phyloP scores from a whole-genome alignment of 352 stramenopile species.

The Phytophthora brassicae region DNA sequence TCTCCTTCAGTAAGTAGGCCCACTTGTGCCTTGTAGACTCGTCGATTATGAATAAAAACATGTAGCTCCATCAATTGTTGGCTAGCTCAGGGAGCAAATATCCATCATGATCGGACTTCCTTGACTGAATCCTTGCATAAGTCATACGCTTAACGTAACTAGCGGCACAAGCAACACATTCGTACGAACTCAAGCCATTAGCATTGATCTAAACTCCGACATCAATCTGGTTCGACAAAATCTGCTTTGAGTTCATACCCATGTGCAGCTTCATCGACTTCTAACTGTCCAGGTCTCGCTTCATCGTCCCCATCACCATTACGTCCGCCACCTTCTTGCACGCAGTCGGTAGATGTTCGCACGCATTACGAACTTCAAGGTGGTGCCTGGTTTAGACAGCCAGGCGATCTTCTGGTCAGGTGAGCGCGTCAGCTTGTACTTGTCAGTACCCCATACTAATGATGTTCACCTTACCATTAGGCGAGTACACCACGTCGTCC shows the following conservation, averaged over 20 bases:
- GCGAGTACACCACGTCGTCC: constrained; percentile 14
- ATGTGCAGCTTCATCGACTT: constrained; percentile 17
- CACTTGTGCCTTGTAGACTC: background rate
- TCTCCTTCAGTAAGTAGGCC: background rate
- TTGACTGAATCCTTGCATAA: background rate
- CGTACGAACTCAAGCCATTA: constrained; percentile 9
- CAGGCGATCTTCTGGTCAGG: constrained; percentile 5
- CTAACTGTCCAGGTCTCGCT: background rate
- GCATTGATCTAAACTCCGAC: constrained; percentile 16
- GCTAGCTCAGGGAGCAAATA: background rate
- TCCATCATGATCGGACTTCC: constrained; percentile 10
- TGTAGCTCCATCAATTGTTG: background rate
- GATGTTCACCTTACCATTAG: constrained; percentile 4
- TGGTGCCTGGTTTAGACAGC: constrained; percentile 6
- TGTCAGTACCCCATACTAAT: constrained; percentile 5
- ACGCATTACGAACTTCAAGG: constrained; percentile 8
- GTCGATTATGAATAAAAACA: background rate
- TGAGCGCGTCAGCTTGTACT: constrained; percentile 11
- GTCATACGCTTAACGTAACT: constrained; percentile 11
- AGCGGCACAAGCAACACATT: constrained; percentile 9
- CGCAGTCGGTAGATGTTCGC: constrained; percentile 12
- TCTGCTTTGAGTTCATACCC: constrained; percentile 2
- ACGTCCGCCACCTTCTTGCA: background rate
- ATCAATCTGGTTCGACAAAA: constrained; percentile 5
- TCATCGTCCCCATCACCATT: constrained; percentile 8